A percentile compares a stretch with the other conserved stretches of the same genome.
phyloP scores from a whole-genome alignment of 495 filamentous ascomycete species.

The Neurospora tetrasperma region DNA sequence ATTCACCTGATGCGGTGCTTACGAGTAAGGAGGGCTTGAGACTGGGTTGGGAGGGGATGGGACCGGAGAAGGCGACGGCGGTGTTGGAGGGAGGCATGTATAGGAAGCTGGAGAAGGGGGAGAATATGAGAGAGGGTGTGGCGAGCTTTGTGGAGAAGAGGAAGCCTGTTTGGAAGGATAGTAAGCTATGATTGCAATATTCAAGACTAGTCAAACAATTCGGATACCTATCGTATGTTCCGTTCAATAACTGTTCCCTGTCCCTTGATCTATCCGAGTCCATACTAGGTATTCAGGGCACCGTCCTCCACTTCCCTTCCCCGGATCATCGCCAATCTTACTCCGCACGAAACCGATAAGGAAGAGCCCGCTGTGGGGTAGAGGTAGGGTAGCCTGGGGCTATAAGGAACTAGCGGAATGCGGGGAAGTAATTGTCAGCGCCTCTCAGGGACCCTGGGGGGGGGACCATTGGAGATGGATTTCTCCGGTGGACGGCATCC shows the following conservation, averaged over 20 bases:
- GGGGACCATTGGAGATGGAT: background rate
- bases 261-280: too few species aligned
- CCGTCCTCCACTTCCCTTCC: background rate
- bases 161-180: slow-evolving; percentile 58
- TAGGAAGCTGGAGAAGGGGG: slow-evolving; percentile 47
- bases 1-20: slow-evolving; percentile 67
- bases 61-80: slow-evolving; percentile 53
- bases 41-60: slow-evolving; percentile 50
- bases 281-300: background rate
- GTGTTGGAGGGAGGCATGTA: slow-evolving; percentile 49
- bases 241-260: too few species aligned
- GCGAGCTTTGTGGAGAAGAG: slow-evolving; percentile 73
- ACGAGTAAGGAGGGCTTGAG: slow-evolving; percentile 56
- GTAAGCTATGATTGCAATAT: slow-evolving; percentile 47
- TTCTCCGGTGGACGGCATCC: slow-evolving; percentile 8
- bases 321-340: background rate
- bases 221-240: too few species aligned
- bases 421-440: background rate
- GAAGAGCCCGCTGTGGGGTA: background rate
- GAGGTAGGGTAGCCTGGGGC: background rate
- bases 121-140: slow-evolving; percentile 71
- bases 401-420: background rate
- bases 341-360: background rate
- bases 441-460: background rate
- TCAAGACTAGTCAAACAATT: too few species aligned